Evolutionary conservation across 73 alveolate genomes (phyloP), one percentile per base, ranked within the genome.

Genomic region (Breviolum minutum): DNA sequence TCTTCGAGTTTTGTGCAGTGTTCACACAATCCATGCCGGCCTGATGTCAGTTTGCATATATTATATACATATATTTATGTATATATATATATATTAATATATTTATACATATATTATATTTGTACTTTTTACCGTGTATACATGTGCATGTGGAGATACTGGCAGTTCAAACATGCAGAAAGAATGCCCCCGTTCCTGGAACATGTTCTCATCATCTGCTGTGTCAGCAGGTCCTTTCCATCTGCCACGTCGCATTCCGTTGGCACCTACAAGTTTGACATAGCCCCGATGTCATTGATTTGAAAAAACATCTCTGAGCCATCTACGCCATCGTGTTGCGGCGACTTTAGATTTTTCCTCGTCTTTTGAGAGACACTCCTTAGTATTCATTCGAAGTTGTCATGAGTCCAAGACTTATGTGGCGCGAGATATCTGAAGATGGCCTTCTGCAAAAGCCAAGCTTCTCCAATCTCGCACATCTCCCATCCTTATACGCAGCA

Each of bases 391-490:
- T 68, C 24, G 2, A 68, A 80, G 63, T 30, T 68, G 63, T 20
- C 63, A 27, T 8, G 63, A 9, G 86, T 26, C 0, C 26, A 71
- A 71, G 81, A 1, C 10, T 20, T n/a, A n/a, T 71, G 81, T 71
- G 19, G 1, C 22, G 63, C 27, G 61, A 60, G 63, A 2, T 62
- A 77, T 10, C 11, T 30, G 61, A 22, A 30, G 69, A 12, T 80
- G 64, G 54, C 54, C 54, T 40, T 77, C 63, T 24, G 0, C 14
- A 13, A 10, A 40, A 12, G 74, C 94, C 79, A 32, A 76, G 88
- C 63, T 63, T 8, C 97, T 83, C 66, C 89, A 66, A 92, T 74
- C 80, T 74, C 97, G 89, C 97, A 92, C 97, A 92, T 92, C 61
- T 92, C 97, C 97, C 97, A 92, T 79, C 97, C 97, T 92, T 74